Base-by-base conservation (phyloP, 805 yeast species). In the Tetrapisispora arboricola region DNA sequence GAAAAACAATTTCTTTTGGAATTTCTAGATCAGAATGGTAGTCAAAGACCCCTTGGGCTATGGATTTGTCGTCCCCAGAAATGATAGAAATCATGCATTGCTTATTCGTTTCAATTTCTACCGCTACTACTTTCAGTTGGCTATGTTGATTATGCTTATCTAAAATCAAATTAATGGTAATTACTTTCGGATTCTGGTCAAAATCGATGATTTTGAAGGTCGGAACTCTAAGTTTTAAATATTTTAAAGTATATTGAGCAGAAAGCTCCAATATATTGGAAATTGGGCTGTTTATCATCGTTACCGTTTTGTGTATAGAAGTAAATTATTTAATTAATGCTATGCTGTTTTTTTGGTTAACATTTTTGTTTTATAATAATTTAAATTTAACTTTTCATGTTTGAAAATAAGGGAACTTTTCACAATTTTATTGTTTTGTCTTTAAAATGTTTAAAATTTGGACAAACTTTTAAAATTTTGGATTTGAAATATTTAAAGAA, bases 41-140 rank as follows among this genome's bases (percentile, higher is more conserved):
- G 22, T 40, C 40, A 37, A 53, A 46, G 7, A 48, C 47, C 2
- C 44, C 48, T 24, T 50, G 50, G 6, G 43, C 46, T 13, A 51
- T 24, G 18, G 46, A 27, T 20, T 16, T n/a, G 6, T 41, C 39
- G 10, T 49, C 47, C 3, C 40, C 39, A 11, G 28, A 26, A 20
- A 45, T 49, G 11, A 53, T 36, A 8, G 46, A 42, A 3, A 53
- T 16, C 52, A 51, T 44, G 38, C 49, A 46, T 34, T 46, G 47
- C 24, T 40, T 31, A 30, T 35, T 32, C 7, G 38, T 29, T 6
- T 41, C 44, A 25, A 48, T 13, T 15, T 35, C 44, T 2, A 41
- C 40, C 20, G 40, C 48, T 18, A 46, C 39, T 8, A 46, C 33
- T 26, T 43, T 40, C 8, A 45, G 39, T 10, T 28, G 32, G 21